Base-by-base conservation (phyloP, 805 yeast species). In the Cephaloascus albidus region DNA sequence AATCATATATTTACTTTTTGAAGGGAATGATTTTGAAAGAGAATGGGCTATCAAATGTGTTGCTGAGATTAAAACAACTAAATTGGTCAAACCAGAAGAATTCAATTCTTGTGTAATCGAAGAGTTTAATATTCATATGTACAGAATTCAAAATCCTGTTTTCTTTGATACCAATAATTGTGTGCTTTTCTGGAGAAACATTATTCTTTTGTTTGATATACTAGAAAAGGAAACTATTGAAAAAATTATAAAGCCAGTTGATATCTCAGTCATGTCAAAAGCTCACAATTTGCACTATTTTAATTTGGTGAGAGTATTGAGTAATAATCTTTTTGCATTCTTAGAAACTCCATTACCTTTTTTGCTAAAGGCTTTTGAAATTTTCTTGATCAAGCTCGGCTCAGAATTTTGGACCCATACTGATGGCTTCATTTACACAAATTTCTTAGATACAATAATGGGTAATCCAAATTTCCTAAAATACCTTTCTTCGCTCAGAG, bases 371-470 rank as follows among this genome's bases (percentile, higher is more conserved):
- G 72, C 74, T 3, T 64, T 83, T 27, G 51, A 63, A 12, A 43
- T 64, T 5, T 54, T 80, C 1, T 54, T 84, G 18, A 43, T 46
- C 2, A 61, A 61, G 33, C 60, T 76, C 10, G 69, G 65, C 5
- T 16, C 49, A 0, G 58, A 61, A 3, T 74, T 80, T 42, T 85
- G 93, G 90, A 48, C 53, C 0, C 47, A 59, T 19, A 65, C 78
- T 3, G 60, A 70, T 1, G 85, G 85, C 0, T 71, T 63, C 43
- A 72, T 74, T 2, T 74, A 71, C 43, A 67, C 65, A 20, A 78
- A 76, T 43, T 61, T 80, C 35, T 54, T 83, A 38, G 88, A 81
- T 45, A 68, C 77, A 15, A 63, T 82, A 1, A 66, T 81, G 36
- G 71, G 72, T 16, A 78, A 73, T 47, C 77, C 80, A 1, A 57